These are phyloP conservation scores for Paraphaeosphaeria sporulosa DNA, from an alignment of 2,329 filamentous ascomycete genomes.

Conservation along the genomic window DNA sequence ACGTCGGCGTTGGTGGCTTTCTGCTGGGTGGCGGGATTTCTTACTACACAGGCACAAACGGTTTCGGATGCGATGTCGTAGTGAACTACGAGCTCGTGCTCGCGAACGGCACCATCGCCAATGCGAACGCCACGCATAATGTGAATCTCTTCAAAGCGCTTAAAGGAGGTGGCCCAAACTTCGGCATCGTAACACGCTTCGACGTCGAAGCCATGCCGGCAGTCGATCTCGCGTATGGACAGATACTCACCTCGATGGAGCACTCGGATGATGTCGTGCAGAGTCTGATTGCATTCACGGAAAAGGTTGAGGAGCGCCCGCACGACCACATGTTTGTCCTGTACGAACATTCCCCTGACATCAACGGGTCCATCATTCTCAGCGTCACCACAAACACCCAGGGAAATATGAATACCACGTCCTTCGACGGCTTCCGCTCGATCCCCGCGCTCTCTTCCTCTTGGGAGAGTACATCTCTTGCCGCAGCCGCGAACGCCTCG, in stretches of 20 bases:
- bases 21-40: conserved; percentile 27
- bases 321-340: conserved; percentile 12
- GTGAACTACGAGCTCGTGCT: conserved; percentile 44
- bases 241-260: conserved; percentile 15
- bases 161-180: conserved; percentile 52
- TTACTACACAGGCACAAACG: conserved; percentile 18
- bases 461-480: conserved; percentile 13
- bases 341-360: conserved; percentile 10
- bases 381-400: conserved; percentile 11
- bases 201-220: conserved; percentile 41
- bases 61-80: conserved; percentile 27
- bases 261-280: conserved; percentile 18
- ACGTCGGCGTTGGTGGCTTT: conserved; percentile 28
- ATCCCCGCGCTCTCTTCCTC: conserved; percentile 8
- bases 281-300: conserved; percentile 15
- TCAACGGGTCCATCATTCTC: background rate
- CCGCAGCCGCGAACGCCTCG: conserved; percentile 14
- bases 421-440: conserved; percentile 12
- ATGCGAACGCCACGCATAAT: conserved; percentile 40
- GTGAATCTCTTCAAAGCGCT: conserved; percentile 47
- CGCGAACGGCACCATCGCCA: conserved; percentile 41
- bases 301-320: conserved; percentile 1
- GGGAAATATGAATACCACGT: conserved; percentile 17
- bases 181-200: conserved; percentile 50
- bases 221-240: conserved; percentile 19